Evolutionary conservation across 345 rosid species (phyloP).

Genomic region (Cardamine occulta): DNA sequence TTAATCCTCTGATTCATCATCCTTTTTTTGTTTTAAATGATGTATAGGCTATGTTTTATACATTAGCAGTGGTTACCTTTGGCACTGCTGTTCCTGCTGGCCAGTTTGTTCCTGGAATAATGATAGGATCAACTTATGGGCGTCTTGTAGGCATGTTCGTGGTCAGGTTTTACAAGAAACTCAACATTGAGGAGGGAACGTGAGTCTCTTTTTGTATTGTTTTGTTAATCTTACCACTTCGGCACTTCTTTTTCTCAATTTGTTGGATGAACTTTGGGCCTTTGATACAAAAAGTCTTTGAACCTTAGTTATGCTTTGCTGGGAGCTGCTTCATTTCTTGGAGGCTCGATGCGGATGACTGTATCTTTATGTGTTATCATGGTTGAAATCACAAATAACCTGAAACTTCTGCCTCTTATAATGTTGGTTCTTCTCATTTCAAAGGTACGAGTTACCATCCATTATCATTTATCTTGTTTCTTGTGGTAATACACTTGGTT

Average conservation of each 20-base stretch:
- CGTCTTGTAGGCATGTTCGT: slow-evolving; percentile 98
- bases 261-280: slow-evolving; percentile 18
- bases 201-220: slow-evolving; percentile 52
- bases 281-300: slow-evolving; percentile 27
- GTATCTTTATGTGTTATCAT: slow-evolving; percentile 95
- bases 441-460: slow-evolving; percentile 57
- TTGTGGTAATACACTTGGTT: neutral
- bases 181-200: slow-evolving; percentile 98
- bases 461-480: slow-evolving; percentile 27
- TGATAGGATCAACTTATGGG: slow-evolving; percentile 99
- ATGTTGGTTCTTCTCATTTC: slow-evolving; percentile 99
- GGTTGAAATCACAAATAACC: slow-evolving; percentile 97
- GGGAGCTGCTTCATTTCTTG: slow-evolving; percentile 99
- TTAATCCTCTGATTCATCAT: slow-evolving; percentile 15
- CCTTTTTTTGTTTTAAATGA: slow-evolving; percentile 24
- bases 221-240: slow-evolving; percentile 20
- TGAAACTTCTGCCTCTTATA: slow-evolving; percentile 89
- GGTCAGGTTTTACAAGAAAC: slow-evolving; percentile 87
- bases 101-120: slow-evolving; percentile 97
- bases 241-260: neutral
- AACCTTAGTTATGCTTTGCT: slow-evolving; percentile 81
- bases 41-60: slow-evolving; percentile 90
- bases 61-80: slow-evolving; percentile 90
- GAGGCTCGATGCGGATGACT: slow-evolving; percentile 99
- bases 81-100: slow-evolving; percentile 99